Base-by-base conservation (phyloP, 2,329 filamentous ascomycete species). In the Colletotrichum filicis region DNA sequence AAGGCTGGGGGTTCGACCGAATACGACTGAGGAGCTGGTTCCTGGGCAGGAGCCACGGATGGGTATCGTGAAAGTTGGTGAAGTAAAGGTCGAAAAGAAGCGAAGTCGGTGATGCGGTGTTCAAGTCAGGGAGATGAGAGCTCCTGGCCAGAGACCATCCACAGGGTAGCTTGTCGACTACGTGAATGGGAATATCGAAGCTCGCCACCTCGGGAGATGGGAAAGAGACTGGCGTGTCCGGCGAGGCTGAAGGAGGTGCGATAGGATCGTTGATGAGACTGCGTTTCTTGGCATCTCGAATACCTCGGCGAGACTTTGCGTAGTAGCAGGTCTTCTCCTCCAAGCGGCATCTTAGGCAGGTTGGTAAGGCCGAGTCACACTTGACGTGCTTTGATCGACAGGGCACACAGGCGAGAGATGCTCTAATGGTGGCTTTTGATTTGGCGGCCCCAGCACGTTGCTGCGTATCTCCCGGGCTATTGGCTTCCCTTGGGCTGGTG, bases 331-430 rank as follows among this genome's bases (percentile, higher is more conserved):
- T 79, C 70, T 85, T 85, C 30, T 81, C 82, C 57, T 83, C 82
- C 24, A 80, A 57, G 79, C 82, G 49, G 83, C 85, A 74, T 87
- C 86, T 75, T 85, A 88, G 37, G 86, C 79, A 78, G 84, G 84
- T 35, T 80, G 82, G 69, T 77, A 81, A 63, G 81, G 83, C 59
- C 19, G 58, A 66, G 55, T 71, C 52, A 74, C 52, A 76, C 76
- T 68, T 75, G 58, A 71, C 89, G 62, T 90, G 88, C 77, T 85
- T 88, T 71, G 81, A 80, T 28, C 82, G 83, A 69, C 86, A 89
- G 76, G 90, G 88, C 80, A 86, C 79, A 59, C 83, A 84, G 61
- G 83, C 83, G 42, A 84, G 76, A 12, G 83, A 84, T 28, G 83
- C 82, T 65, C 83, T 82, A 66, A 88, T 85, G 46, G 77, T 79